phyloP scores from a whole-genome alignment of 2,329 filamentous ascomycete genomes.

The Calonectria henricotiae region DNA sequence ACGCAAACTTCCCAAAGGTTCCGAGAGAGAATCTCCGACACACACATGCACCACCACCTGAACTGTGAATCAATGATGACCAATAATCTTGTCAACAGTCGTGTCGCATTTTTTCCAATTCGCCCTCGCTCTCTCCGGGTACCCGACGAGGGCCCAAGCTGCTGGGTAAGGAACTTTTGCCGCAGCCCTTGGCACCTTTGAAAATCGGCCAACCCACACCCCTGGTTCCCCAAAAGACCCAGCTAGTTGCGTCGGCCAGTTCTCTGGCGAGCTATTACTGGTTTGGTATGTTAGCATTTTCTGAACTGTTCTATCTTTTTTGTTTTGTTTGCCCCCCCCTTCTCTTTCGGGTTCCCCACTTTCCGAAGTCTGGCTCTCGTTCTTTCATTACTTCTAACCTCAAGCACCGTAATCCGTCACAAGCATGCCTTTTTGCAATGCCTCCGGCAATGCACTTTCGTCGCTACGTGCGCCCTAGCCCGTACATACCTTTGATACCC shows the following conservation, averaged over 20 bases:
- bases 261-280: slow-evolving; percentile 19
- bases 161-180: slow-evolving; percentile 53
- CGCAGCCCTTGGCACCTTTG: slow-evolving; percentile 52
- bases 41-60: slow-evolving; percentile 23
- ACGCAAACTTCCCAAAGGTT: slow-evolving; percentile 13
- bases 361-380: background rate
- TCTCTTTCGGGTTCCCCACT: background rate
- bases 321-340: too few relatives aligned
- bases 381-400: background rate
- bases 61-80: slow-evolving; percentile 21
- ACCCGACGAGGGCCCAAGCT: slow-evolving; percentile 35
- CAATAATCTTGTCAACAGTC: slow-evolving; percentile 6
- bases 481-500: slow-evolving; percentile 7
- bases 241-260: slow-evolving; percentile 10
- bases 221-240: slow-evolving; percentile 25
- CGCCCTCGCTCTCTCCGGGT: slow-evolving; percentile 21
- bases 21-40: slow-evolving; percentile 22
- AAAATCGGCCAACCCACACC: slow-evolving; percentile 41
- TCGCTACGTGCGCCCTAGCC: background rate
- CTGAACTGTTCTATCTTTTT: slow-evolving; percentile 17
- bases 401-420: background rate
- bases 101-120: slow-evolving; percentile 15
- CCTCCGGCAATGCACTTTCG: background rate
- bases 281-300: slow-evolving; percentile 10
- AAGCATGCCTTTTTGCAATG: background rate